Evolutionary conservation across 345 rosid species (phyloP).

Genomic region (Rhodomyrtus tomentosa): DNA sequence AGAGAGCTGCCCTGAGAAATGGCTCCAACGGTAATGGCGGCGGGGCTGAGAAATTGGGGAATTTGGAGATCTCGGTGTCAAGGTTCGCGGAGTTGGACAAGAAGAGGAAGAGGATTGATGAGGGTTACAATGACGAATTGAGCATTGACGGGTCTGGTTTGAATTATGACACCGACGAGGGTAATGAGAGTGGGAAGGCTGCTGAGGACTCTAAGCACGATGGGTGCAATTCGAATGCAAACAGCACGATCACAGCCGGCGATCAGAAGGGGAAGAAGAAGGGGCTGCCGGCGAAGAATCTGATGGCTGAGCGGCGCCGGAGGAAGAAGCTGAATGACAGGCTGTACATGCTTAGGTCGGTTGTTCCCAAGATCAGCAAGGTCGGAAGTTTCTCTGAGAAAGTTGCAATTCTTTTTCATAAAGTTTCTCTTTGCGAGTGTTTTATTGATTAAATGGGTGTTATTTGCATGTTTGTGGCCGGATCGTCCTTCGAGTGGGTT

Average conservation of each 20-base stretch:
- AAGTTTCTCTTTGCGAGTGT: neutral
- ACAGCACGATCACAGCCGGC: conserved; percentile 25
- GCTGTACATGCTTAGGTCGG: conserved; percentile 96
- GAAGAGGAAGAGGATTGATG: conserved; percentile 23
- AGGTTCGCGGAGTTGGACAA: conserved; percentile 11
- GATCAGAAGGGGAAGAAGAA: conserved; percentile 65
- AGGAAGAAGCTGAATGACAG: conserved; percentile 98
- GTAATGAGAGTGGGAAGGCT: conserved; percentile 20
- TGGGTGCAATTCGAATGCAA: conserved; percentile 33
- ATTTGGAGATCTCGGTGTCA: conserved; percentile 38
- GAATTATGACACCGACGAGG: conserved; percentile 77
- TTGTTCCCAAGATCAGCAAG: conserved; percentile 98
- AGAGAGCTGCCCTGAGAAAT: conserved; percentile 47
- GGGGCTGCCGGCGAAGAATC: conserved; percentile 89
- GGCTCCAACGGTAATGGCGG: conserved; percentile 20
- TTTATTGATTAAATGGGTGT: neutral
- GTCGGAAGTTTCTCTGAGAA: conserved; percentile 18
- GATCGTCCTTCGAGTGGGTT: neutral
- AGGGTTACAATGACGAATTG: conserved; percentile 38
- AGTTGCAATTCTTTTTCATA: neutral
- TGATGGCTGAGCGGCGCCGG: conserved; percentile 95
- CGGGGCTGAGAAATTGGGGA: conserved; percentile 22
- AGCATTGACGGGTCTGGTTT: conserved; percentile 54
- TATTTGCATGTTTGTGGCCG: neutral
- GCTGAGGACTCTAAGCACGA: conserved; percentile 40